A percentile compares a stretch with the other conserved stretches of the same genome.
Evolutionary conservation across 495 filamentous ascomycete species (phyloP).

Genomic region (Monascus purpureus): DNA sequence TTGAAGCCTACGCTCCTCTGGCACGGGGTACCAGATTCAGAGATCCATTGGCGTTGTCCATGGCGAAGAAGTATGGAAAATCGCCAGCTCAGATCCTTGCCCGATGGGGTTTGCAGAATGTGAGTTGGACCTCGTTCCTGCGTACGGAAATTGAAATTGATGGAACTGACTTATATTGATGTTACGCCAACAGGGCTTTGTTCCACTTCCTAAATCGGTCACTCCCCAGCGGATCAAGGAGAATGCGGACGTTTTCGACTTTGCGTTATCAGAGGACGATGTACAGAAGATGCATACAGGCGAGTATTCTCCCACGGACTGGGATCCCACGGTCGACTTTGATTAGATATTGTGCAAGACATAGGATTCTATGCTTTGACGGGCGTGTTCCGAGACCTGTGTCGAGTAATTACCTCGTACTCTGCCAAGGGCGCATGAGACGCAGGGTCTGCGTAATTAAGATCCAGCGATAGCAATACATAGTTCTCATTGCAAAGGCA

Average conservation of each 20-base stretch:
- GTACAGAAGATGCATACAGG: constrained; percentile 43
- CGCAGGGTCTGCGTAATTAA: too few relatives aligned
- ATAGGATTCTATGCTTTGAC: too few relatives aligned
- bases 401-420: too few relatives aligned
- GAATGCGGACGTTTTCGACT: constrained; percentile 70
- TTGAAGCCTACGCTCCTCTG: constrained; percentile 72
- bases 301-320: constrained; percentile 43
- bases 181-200: constrained; percentile 29
- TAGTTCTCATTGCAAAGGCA: too few relatives aligned
- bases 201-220: constrained; percentile 49
- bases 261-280: constrained; percentile 51
- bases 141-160: too few relatives aligned
- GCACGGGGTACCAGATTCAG: constrained; percentile 49
- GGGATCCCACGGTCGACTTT: constrained; percentile 44
- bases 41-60: constrained; percentile 40
- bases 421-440: too few relatives aligned
- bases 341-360: constrained; percentile 27
- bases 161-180: too few relatives aligned
- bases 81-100: constrained; percentile 66
- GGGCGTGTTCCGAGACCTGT: too few relatives aligned
- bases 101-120: constrained; percentile 72
- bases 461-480: too few relatives aligned
- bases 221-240: constrained; percentile 45
- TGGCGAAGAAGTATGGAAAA: constrained; percentile 60
- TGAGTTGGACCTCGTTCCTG: constrained; percentile 7